Evolutionary conservation across 2,329 filamentous ascomycete species (phyloP), one percentile per base, ranked within the genome.

Genomic region (Penicillium thymicola): DNA sequence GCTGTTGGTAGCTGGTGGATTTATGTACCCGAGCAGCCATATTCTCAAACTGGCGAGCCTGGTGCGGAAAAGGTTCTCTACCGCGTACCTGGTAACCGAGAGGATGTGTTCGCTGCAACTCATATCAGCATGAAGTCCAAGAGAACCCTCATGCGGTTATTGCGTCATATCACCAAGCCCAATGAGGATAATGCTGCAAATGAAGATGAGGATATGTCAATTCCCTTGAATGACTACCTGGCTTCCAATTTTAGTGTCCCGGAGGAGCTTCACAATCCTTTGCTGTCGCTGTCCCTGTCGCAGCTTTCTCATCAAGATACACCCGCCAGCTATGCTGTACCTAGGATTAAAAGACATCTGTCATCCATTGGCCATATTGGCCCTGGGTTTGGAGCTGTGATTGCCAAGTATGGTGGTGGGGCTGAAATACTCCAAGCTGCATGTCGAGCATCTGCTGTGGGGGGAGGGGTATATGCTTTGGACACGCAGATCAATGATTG

Each of bases 1-100:
- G 91, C 93, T 28, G 90, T 97, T 27, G 93, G 93, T 27, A 93
- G 89, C 55, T 97, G 93, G 85, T 97, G 89, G 82, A 85, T 97
- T 54, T 87, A 87, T 30, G 60, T 58, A 10, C 66, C 65, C 21
- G 60, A 65, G 14, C 62, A 67, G 16, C 47, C 69, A 5, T 54
- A 50, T 28, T 25, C 55, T 14, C 55, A 59, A 21, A 45, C 42
- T n/a, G 36, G 42, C 30, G 48, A 59, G 8, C 41, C 41, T 8
- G 54, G 57, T 18, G 37, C 67, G 65, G 66, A 75, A 13, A 65
- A 63, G 27, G 66, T 65, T 9, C 77, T 96, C 36, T 78, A 82
- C 50, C 88, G 89, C 55, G 89, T 97, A 49, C 93, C 94, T 0
- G 92, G 89, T 61, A 92, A 89, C 28, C 85, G 93, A 63, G 93